Percentiles rank a stretch among this genome's conserved stretches.
Evolutionary conservation across 2,329 filamentous ascomycete genomes (phyloP).

Genomic region (Aspergillus sp.): DNA sequence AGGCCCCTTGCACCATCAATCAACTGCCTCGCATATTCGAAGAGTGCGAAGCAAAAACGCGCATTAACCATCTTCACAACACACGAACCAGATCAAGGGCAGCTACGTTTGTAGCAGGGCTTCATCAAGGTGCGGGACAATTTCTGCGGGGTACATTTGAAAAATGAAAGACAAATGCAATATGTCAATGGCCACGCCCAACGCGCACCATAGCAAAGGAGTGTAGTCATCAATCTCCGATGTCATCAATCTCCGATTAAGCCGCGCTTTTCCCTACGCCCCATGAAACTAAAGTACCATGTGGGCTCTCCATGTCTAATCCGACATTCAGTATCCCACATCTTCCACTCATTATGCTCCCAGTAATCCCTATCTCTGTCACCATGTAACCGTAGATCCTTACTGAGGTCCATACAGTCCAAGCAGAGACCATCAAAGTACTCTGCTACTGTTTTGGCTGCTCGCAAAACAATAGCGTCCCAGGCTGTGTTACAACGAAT

Average conservation of each 20-base stretch:
- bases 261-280: conserved; percentile 4
- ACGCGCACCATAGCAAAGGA: too few relatives aligned
- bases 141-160: too few relatives aligned
- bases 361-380: conserved; percentile 10
- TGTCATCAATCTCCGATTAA: conserved; percentile 2
- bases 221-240: too few relatives aligned
- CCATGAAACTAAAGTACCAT: conserved; percentile 14
- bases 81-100: too few relatives aligned
- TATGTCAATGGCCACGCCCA: too few relatives aligned
- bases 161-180: too few relatives aligned
- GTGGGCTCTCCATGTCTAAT: conserved; percentile 5
- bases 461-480: background rate
- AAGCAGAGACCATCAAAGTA: conserved; percentile 15
- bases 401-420: conserved; percentile 9
- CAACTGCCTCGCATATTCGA: too few relatives aligned
- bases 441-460: background rate
- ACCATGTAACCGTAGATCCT: background rate
- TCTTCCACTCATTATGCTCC: background rate
- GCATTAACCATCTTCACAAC: too few relatives aligned
- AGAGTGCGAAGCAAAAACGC: too few relatives aligned
- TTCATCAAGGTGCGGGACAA: too few relatives aligned
- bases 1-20: too few relatives aligned
- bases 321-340: background rate
- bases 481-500: background rate
- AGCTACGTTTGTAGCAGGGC: too few relatives aligned